Conservation (phyloP, 768 basidiomycete species). For the Lentinula aciculospora region DNA sequence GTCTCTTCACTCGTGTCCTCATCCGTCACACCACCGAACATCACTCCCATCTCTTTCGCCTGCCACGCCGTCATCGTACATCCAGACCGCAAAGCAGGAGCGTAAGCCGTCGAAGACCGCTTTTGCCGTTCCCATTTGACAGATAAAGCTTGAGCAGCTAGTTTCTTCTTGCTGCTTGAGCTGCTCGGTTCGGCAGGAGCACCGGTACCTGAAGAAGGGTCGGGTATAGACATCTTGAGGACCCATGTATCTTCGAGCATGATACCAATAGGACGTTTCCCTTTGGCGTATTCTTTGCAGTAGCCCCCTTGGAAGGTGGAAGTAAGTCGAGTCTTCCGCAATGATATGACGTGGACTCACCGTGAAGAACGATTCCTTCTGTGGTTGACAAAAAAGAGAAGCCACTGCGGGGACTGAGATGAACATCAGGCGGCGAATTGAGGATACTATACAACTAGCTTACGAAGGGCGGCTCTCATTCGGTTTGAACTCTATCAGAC, state of each 20-base stretch:
- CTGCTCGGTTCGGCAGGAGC: background rate
- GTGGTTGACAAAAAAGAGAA: constrained; percentile 78
- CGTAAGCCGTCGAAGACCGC: constrained; percentile 60
- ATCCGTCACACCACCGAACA: constrained; percentile 87
- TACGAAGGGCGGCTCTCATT: constrained; percentile 71
- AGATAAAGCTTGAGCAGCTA: constrained; percentile 19
- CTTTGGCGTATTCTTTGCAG: constrained; percentile 84
- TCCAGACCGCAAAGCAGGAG: constrained; percentile 69
- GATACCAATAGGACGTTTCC: constrained; percentile 79
- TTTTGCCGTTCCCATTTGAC: constrained; percentile 88
- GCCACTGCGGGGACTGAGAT: constrained; percentile 75
- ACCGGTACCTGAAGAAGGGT: background rate
- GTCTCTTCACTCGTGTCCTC: constrained; percentile 83
- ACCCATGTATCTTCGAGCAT: constrained; percentile 92
- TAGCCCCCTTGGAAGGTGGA: constrained; percentile 61
- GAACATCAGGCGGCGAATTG: background rate
- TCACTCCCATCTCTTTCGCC: constrained; percentile 59
- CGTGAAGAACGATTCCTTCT: constrained; percentile 79
- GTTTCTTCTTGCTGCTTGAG: background rate
- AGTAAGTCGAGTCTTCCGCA: background rate
- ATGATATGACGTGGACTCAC: constrained; percentile 24
- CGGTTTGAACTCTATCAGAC: constrained; percentile 68
- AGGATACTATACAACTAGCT: constrained; percentile 15
- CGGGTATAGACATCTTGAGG: constrained; percentile 37
- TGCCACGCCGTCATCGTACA: constrained; percentile 86